phyloP scores from a whole-genome alignment of 352 stramenopile genomes.

The Globisporangium yorkense region DNA sequence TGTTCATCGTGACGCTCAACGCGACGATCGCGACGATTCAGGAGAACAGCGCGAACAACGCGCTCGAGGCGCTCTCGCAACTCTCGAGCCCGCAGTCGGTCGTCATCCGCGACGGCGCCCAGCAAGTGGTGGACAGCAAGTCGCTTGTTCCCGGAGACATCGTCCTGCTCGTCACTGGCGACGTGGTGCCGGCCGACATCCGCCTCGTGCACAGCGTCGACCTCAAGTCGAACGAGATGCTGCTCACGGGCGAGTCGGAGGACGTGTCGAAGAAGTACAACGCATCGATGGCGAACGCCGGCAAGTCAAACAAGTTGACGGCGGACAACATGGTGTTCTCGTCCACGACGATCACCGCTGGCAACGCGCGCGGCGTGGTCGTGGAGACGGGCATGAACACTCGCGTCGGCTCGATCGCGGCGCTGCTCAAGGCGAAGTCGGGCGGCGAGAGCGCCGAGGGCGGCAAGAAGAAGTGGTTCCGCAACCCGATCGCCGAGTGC shows the following conservation, averaged over 20 bases:
- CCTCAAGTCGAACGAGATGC: slow-evolving; percentile 91
- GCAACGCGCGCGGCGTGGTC: slow-evolving; percentile 64
- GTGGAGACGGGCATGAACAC: slow-evolving; percentile 75
- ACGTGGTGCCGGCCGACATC: slow-evolving; percentile 91
- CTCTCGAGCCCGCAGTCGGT: slow-evolving; percentile 60
- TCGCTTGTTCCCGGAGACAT: slow-evolving; percentile 73
- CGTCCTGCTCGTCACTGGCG: slow-evolving; percentile 88
- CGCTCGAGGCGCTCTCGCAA: slow-evolving; percentile 48
- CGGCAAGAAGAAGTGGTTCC: slow-evolving; percentile 25
- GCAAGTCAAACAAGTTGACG: slow-evolving; percentile 34
- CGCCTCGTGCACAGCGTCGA: slow-evolving; percentile 83
- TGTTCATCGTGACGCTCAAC: slow-evolving; percentile 64
- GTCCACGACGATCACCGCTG: slow-evolving; percentile 80
- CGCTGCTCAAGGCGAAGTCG: slow-evolving; percentile 45
- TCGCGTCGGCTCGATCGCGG: slow-evolving; percentile 61
- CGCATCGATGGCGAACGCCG: slow-evolving; percentile 16
- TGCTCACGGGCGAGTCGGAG: slow-evolving; percentile 91
- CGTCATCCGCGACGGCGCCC: slow-evolving; percentile 54
- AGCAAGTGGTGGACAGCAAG: slow-evolving; percentile 63
- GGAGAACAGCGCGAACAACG: slow-evolving; percentile 59
- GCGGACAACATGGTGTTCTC: slow-evolving; percentile 92
- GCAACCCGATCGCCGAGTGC: slow-evolving; percentile 47
- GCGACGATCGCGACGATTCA: slow-evolving; percentile 53
- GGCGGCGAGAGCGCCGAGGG: slow-evolving; percentile 5
- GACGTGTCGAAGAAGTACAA: slow-evolving; percentile 74